Evolutionary conservation across 2,329 filamentous ascomycete genomes (phyloP).

Genomic region (Alternaria novae-zelandiae): DNA sequence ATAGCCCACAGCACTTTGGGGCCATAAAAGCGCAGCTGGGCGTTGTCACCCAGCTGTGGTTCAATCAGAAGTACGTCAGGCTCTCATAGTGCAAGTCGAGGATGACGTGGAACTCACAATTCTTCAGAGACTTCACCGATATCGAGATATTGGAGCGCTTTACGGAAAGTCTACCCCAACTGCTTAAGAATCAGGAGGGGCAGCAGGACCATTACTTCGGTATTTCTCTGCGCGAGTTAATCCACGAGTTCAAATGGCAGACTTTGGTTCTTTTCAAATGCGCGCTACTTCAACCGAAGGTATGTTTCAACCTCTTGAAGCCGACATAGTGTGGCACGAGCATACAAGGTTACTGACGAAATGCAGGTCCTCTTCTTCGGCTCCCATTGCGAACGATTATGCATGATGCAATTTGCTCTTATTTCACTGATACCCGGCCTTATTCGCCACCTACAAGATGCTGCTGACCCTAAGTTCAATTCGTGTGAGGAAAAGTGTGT

Average conservation of each 20-base stretch:
- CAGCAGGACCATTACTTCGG: conserved; percentile 88
- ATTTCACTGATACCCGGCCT: conserved; percentile 94
- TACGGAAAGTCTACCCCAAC: conserved; percentile 78
- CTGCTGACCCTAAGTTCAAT: conserved; percentile 91
- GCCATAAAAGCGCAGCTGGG: conserved; percentile 88
- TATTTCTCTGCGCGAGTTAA: conserved; percentile 82
- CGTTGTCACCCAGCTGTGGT: conserved; percentile 94
- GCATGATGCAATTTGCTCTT: conserved; percentile 98
- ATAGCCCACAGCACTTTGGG: conserved; percentile 88
- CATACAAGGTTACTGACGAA: conserved; percentile 16
- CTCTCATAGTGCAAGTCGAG: not conserved
- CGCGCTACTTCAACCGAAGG: conserved; percentile 92
- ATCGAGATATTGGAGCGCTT: conserved; percentile 88
- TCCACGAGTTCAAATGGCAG: conserved; percentile 94
- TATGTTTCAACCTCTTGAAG: conserved; percentile 47
- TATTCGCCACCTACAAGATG: conserved; percentile 90
- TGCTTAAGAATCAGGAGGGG: conserved; percentile 67
- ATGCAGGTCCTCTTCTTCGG: conserved; percentile 95
- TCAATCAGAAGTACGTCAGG: conserved; percentile 74
- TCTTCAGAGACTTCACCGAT: conserved; percentile 78
- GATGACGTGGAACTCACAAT: conserved; percentile 13
- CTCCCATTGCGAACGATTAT: conserved; percentile 91
- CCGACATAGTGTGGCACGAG: no score
- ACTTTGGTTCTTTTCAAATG: conserved; percentile 94
- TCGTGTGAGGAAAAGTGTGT: conserved; percentile 76